Evolutionary conservation across 495 filamentous ascomycete genomes (phyloP), one percentile per base, ranked within the genome.

Genomic region (Trichoderma gamsii): DNA sequence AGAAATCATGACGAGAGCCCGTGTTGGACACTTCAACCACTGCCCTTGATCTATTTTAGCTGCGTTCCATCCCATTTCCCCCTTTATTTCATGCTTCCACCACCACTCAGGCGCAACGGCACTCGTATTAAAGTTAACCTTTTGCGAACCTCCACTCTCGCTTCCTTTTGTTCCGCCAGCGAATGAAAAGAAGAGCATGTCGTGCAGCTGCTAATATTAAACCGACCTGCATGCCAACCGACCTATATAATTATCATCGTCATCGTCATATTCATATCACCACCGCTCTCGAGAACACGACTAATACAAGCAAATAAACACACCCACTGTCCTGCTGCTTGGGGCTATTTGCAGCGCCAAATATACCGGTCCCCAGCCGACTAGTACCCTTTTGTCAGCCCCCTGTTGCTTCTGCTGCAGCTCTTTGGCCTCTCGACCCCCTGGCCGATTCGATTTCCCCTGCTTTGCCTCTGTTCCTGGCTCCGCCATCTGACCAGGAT

Each of bases 21-120:
- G 8, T 38, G 35, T 59, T 23, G n/a, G 16, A 25, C 51, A 12
- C 6, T 21, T 21, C 56, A 13, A 13, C 3, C 25, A 11, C 16
- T n/a, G 13, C 27, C 18, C 27, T 18, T 61, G 25, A 29, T 61
- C 56, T 61, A 61, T 61, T 61, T 61, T 61, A 61, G 56, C 56
- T 61, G 56, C 56, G 56, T 61, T 61, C 56, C 56, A 61, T 61
- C 56, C 56, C 56, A 61, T 61, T 61, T 61, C 56, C 56, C 56
- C 56, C 56, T 61, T 61, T 61, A 61, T 61, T 61, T 61, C 56
- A 16, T 9, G 15, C 56, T 61, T 32, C 35, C 25, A 61, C 25
- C 56, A 32, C 51, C 51, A 25, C n/a, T 21, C 51, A 21, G 51
- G 51, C 35, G 35, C 25, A 61, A 61, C 56, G 56, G 56, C 56